These are phyloP conservation scores for Nicotiana undulata DNA, from an alignment of 257 asterid species.

Conservation along the genomic window DNA sequence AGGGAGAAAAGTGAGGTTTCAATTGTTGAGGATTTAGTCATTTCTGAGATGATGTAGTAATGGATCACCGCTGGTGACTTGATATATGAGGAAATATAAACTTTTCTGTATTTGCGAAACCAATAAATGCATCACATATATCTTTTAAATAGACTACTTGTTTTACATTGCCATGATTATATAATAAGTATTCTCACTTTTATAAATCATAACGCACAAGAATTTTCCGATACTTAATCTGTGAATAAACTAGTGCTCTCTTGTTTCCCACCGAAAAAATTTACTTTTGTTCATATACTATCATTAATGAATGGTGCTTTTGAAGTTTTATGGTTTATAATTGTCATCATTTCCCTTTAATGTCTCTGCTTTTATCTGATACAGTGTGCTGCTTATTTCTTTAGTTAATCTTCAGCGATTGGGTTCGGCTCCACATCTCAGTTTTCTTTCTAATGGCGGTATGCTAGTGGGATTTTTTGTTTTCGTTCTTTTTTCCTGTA, in stretches of 20 bases:
- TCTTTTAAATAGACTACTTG: not conserved
- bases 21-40: not conserved
- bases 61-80: too few species aligned
- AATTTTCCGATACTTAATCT: not conserved
- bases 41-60: too few species aligned
- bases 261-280: too few species aligned
- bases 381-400: not conserved
- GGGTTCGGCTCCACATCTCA: not conserved
- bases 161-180: not conserved
- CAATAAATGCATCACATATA: not conserved
- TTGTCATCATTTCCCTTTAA: not conserved
- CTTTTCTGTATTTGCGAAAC: not conserved
- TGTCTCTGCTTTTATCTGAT: not conserved
- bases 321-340: not conserved
- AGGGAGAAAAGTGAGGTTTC: not conserved
- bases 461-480: not conserved
- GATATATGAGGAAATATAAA: too few species aligned
- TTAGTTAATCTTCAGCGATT: not conserved
- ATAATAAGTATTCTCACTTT: not conserved
- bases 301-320: not conserved
- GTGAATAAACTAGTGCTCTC: not conserved
- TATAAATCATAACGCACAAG: not conserved
- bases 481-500: not conserved
- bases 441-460: constrained; percentile 4
- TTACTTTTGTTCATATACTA: not conserved